Base-by-base conservation (phyloP, 2,329 filamentous ascomycete species). In the Dothiorella sarmentorum region DNA sequence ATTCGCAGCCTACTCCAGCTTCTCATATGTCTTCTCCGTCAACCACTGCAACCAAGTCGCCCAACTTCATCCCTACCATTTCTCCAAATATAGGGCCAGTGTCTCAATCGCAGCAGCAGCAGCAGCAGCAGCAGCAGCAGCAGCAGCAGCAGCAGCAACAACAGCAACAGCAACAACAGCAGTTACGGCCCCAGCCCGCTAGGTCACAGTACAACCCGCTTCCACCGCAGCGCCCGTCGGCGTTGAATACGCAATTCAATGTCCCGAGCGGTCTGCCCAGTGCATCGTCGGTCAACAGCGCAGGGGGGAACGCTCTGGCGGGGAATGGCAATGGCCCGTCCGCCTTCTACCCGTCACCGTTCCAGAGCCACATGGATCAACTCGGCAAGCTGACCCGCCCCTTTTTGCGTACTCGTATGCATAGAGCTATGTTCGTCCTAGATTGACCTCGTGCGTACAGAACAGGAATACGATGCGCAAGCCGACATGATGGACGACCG, bases 391-490 rank as follows among this genome's bases (percentile, higher is more conserved):
- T 82, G 70, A 74, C 82, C 80, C 79, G 68, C 74, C 76, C 76
- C 75, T 69, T 80, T 73, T 71, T 67, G 68, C 68, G 65, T 62
- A 68, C 65, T 68, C 71, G 67, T 76, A 69, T 63, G 67, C 69
- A 80, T 81, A 78, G 81, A 82, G 77, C 80, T 84, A 72, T 85
- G 81, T 82, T 79, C 80, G 80, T 85, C 80, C 82, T 85, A 85
- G 81, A 78, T 82, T 87, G 79, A 89, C 83, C 80, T 72, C 76
- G 74, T 85, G 76, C 78, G 69, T 82, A 80, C 79, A 97, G 93
- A 97, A 79, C 91, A 96, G 82, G 93, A 97, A 80, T 97, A 97
- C 77, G 92, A 97, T 73, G 88, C 90, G 58, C 89, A 91, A 76
- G 85, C 84, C 73, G 91, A 93, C 68, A 89, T 96, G 82, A 85